These are phyloP conservation scores for Zizania palustris DNA, from an alignment of 202 grass and related monocot genomes.

Conservation along the genomic window DNA sequence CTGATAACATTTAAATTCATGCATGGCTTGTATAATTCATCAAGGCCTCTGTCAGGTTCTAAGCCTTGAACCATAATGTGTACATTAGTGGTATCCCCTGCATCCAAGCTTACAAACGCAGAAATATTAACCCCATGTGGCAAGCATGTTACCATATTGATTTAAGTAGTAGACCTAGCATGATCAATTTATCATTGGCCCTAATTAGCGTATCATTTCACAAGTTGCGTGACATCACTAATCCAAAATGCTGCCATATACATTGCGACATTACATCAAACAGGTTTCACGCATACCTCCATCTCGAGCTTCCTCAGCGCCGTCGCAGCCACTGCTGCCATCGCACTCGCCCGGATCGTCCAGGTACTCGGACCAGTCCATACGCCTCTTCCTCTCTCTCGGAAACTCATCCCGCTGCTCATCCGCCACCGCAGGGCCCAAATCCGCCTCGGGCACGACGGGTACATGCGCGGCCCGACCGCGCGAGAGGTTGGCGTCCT, in stretches of 20 bases:
- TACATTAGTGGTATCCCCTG: no score
- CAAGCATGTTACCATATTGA: no score
- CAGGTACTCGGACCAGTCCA: conserved; percentile 81
- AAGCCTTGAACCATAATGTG: not conserved
- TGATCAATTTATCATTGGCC: no score
- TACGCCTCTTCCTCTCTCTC: conserved; percentile 53
- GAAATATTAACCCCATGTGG: no score
- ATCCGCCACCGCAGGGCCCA: not conserved
- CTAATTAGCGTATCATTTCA: conserved; percentile 3
- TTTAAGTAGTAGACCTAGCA: no score
- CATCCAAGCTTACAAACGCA: no score
- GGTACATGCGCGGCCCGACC: conserved; percentile 30
- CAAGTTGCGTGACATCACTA: not conserved
- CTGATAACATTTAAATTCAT: not conserved
- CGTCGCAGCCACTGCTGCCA: not conserved
- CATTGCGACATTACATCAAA: conserved; percentile 29
- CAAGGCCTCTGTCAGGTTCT: not conserved
- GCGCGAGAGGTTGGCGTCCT: conserved; percentile 77
- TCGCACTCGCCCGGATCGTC: conserved; percentile 40
- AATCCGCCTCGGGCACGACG: conserved; percentile 13
- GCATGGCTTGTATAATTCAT: not conserved
- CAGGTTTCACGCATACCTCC: conserved; percentile 41
- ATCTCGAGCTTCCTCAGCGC: conserved; percentile 5
- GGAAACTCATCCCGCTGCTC: conserved; percentile 12
- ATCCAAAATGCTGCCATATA: not conserved